These are phyloP conservation scores for Aspergillus persii DNA, from an alignment of 2,329 filamentous ascomycete species.

Conservation along the genomic window DNA sequence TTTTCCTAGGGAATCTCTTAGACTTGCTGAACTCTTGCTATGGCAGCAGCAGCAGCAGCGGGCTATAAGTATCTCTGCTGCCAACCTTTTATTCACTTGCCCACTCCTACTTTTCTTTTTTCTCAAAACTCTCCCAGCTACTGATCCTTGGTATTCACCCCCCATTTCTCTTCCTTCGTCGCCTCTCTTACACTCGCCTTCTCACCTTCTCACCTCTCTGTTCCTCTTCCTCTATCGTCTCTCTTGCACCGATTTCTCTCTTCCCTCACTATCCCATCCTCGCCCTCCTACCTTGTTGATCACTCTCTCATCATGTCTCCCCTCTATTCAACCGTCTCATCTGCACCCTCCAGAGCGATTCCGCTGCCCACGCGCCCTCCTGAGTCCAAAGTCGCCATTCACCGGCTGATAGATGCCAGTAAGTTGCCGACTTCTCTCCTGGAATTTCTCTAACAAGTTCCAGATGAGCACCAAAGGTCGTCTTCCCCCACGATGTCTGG, in stretches of 20 bases:
- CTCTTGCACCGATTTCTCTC: background rate
- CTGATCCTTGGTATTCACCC: too few relatives aligned
- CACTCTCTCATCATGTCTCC: background rate
- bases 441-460: background rate
- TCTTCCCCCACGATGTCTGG: conserved; percentile 2
- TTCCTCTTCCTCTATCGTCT: background rate
- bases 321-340: background rate
- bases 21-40: too few relatives aligned
- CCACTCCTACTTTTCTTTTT: background rate
- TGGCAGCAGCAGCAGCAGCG: too few relatives aligned
- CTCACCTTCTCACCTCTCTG: background rate
- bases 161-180: background rate
- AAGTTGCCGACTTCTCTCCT: background rate
- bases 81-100: background rate
- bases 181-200: background rate
- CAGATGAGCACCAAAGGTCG: background rate
- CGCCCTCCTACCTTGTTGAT: background rate
- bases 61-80: background rate
- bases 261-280: background rate
- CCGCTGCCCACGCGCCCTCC: background rate
- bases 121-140: too few relatives aligned
- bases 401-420: background rate
- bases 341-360: background rate
- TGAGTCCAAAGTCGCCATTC: background rate
- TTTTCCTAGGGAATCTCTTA: background rate